These are phyloP conservation scores for Colletotrichum echinochloae DNA, from an alignment of 2,329 filamentous ascomycete genomes.

Conservation along the genomic window DNA sequence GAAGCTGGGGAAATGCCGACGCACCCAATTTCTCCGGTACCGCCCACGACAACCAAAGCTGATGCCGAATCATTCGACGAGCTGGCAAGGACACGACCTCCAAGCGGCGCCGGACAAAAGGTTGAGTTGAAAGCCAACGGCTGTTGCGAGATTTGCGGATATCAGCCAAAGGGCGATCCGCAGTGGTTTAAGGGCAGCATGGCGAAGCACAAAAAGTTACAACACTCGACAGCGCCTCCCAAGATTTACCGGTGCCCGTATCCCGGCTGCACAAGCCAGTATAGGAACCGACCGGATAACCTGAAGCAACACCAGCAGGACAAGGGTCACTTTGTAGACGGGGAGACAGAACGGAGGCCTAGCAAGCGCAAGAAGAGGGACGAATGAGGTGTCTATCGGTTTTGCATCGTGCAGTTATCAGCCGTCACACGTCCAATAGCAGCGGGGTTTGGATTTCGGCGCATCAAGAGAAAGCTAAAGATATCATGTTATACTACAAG, in stretches of 20 bases:
- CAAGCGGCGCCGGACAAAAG: constrained; percentile 45
- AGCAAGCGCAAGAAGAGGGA: constrained; percentile 61
- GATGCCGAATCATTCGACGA: not conserved
- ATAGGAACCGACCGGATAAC: constrained; percentile 68
- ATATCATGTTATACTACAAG: constrained; percentile 1
- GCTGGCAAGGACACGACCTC: constrained; percentile 14
- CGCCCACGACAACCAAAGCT: not conserved
- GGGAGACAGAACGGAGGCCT: constrained; percentile 52
- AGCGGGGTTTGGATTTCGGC: not conserved
- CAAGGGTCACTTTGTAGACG: constrained; percentile 66
- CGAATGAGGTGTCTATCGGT: constrained; percentile 27
- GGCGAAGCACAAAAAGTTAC: constrained; percentile 68
- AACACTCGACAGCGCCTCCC: constrained; percentile 62
- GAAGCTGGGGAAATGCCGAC: not conserved
- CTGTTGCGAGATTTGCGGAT: constrained; percentile 65
- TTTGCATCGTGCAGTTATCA: not conserved
- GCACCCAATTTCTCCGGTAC: not conserved
- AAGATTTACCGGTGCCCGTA: constrained; percentile 65
- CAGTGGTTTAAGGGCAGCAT: constrained; percentile 70
- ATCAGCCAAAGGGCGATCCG: constrained; percentile 67
- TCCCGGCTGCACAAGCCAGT: constrained; percentile 66
- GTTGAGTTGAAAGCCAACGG: constrained; percentile 58
- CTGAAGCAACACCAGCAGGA: constrained; percentile 68
- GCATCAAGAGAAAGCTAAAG: not conserved
- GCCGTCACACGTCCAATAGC: constrained; percentile 1